A percentile compares a stretch with the other conserved stretches of the same genome.
phyloP scores from a whole-genome alignment of 352 stramenopile genomes.

The Phytophthora sp. region DNA sequence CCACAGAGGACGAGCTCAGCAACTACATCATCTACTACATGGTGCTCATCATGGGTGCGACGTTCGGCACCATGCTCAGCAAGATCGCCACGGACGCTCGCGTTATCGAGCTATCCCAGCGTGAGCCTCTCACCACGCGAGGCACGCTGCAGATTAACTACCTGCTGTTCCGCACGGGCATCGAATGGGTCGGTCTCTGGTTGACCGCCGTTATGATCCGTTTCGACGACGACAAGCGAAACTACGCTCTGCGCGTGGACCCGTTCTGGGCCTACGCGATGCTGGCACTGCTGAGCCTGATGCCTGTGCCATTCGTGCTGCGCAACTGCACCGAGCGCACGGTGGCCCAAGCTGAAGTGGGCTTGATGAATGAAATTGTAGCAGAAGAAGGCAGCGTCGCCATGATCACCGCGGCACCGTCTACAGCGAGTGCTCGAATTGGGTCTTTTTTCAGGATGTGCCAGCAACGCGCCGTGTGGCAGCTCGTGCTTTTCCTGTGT shows the following conservation, averaged over 20 bases:
- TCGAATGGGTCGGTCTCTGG: slow-evolving; percentile 62
- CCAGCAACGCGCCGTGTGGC: slow-evolving; percentile 77
- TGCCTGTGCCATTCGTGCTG: slow-evolving; percentile 68
- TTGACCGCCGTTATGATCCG: slow-evolving; percentile 49
- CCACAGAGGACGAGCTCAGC: slow-evolving; percentile 28
- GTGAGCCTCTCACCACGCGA: slow-evolving; percentile 69
- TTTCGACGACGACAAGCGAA: slow-evolving; percentile 46
- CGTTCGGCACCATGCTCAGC: slow-evolving; percentile 82
- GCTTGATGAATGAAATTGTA: slow-evolving; percentile 28
- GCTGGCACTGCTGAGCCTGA: slow-evolving; percentile 55
- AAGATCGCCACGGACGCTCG: slow-evolving; percentile 87
- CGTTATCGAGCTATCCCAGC: slow-evolving; percentile 82
- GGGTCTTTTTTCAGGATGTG: slow-evolving; percentile 68
- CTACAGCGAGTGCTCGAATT: slow-evolving; percentile 24
- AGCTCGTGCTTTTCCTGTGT: slow-evolving; percentile 76
- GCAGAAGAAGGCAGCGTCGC: slow-evolving; percentile 34
- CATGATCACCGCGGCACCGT: slow-evolving; percentile 19
- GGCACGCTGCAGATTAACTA: slow-evolving; percentile 84
- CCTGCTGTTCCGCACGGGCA: slow-evolving; percentile 59
- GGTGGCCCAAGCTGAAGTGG: slow-evolving; percentile 31
- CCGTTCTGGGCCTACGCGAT: slow-evolving; percentile 56
- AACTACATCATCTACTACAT: slow-evolving; percentile 58
- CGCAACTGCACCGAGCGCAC: slow-evolving; percentile 65
- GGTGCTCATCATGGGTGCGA: slow-evolving; percentile 78
- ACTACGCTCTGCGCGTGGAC: slow-evolving; percentile 58